Base-by-base conservation (phyloP, 1,139 yeast genomes). In the Hansenula anomala region DNA sequence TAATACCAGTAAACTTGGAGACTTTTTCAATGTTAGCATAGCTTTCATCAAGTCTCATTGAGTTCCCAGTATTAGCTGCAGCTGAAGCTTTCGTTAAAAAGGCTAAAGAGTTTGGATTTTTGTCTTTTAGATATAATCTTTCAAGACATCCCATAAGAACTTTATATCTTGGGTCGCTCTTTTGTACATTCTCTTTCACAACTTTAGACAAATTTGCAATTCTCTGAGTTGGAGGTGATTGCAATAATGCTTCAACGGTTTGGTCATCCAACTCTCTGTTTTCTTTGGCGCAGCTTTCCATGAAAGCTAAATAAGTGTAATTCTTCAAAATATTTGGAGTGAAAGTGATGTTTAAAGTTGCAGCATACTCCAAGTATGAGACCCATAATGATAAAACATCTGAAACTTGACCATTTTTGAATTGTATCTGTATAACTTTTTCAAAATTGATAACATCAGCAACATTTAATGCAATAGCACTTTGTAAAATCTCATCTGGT, bases 341-440 rank as follows among this genome's bases (percentile, higher is more conserved):
- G 6, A 20, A 6, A 6, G 6, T 20, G 6, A 20, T 6, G 9
- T 20, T 20, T 20, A 20, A 20, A 6, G 6, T 20, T 20, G 17
- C 26, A 4, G 34, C 25, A 32, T 48, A 47, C 37, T 51, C 55
- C 11, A 51, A 31, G 32, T 28, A 51, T 1, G 49, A 39, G 3
- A 53, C 55, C 56, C 56, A 53, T n/a, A 51, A 30, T 3, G 42
- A 35, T 23, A 54, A 35, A 8, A 47, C 45, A 18, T 41, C 51
- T 10, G 33, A 22, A 10, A 28, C 17, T 1, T 43, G 39, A 5
- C 48, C 50, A 5, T 43, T 40, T 25, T 37, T 39, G 28, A 49
- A 36, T 11, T 39, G 30, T 24, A 46, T 47, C 27, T 36, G 34
- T 0, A 39, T 34, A 3, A 29, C 26, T 9, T 35, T 29, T n/a